A percentile compares a stretch with the other conserved stretches of the same genome.
Conservation (phyloP, 1,284 basidiomycete species). For the Cryptococcus sp. region DNA sequence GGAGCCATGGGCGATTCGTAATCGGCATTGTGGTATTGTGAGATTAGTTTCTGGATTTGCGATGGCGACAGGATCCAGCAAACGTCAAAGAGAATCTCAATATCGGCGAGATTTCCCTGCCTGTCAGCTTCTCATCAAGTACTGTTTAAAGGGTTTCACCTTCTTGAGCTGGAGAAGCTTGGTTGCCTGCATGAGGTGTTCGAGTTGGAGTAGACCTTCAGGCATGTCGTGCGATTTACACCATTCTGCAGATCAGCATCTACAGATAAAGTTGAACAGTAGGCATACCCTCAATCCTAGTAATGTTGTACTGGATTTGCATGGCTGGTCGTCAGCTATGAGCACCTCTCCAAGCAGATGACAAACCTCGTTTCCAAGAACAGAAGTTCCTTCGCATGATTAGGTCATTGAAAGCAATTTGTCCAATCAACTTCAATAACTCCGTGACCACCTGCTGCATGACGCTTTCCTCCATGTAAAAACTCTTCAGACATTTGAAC, state of each 20-base stretch:
- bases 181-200: conserved; percentile 99
- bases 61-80: conserved; percentile 99
- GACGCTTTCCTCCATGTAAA: conserved; percentile 97
- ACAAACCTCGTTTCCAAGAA: conserved; percentile 95
- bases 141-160: conserved; percentile 51
- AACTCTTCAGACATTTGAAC: conserved; percentile 97
- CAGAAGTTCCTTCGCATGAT: conserved; percentile 99
- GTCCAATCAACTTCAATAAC: conserved; percentile 91
- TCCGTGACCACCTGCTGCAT: conserved; percentile 97
- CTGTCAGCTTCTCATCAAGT: neutral
- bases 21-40: conserved; percentile 97
- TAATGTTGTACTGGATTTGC: conserved; percentile 99
- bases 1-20: conserved; percentile 87
- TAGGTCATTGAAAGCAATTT: conserved; percentile 97
- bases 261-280: neutral
- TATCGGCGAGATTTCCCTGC: conserved; percentile 83
- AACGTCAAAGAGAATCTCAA: conserved; percentile 98
- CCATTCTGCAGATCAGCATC: conserved; percentile 53
- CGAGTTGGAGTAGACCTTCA: conserved; percentile 93
- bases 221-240: conserved; percentile 99
- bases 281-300: conserved; percentile 70
- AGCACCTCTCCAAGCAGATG: neutral
- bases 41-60: conserved; percentile 98
- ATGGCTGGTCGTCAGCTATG: conserved; percentile 60
- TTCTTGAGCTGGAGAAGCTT: conserved; percentile 98